A percentile compares a stretch with the other conserved stretches of the same genome.
These are phyloP conservation scores for Alternaria arborescens DNA, from an alignment of 2,329 filamentous ascomycete species.

Conservation along the genomic window DNA sequence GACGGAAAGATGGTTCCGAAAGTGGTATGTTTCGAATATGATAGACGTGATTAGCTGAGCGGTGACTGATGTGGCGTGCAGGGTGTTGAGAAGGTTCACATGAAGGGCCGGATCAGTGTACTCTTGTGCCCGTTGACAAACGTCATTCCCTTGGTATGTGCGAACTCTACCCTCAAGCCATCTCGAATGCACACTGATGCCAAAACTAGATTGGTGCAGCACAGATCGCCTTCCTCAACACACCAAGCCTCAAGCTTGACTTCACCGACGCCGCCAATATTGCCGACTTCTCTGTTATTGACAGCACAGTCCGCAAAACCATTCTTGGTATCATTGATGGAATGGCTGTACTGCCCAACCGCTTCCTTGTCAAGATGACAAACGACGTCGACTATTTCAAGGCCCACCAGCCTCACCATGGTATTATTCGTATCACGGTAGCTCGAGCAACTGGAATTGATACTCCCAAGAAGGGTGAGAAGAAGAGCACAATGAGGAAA, in stretches of 20 bases:
- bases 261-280: constrained; percentile 60
- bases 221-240: constrained; percentile 61
- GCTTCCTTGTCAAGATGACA: constrained; percentile 60
- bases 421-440: constrained; percentile 56
- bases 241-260: constrained; percentile 56
- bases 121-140: constrained; percentile 58
- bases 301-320: constrained; percentile 56
- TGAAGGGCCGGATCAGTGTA: constrained; percentile 56
- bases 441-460: constrained; percentile 52
- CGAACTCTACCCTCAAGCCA: not conserved
- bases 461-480: constrained; percentile 48
- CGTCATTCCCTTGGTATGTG: constrained; percentile 56
- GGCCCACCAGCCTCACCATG: constrained; percentile 56
- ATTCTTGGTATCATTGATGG: constrained; percentile 56
- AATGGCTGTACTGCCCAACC: constrained; percentile 60
- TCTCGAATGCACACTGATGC: constrained; percentile 12
- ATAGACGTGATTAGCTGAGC: not conserved
- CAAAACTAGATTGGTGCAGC: constrained; percentile 56
- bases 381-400: constrained; percentile 59
- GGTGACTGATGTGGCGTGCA: constrained; percentile 21
- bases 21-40: constrained; percentile 36
- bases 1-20: constrained; percentile 57
- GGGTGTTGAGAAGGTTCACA: constrained; percentile 58
- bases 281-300: constrained; percentile 54
- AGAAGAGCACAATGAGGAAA: constrained; percentile 48